Evolutionary conservation across 2,329 filamentous ascomycete species (phyloP).

Genomic region (Microdochium bolleyi): DNA sequence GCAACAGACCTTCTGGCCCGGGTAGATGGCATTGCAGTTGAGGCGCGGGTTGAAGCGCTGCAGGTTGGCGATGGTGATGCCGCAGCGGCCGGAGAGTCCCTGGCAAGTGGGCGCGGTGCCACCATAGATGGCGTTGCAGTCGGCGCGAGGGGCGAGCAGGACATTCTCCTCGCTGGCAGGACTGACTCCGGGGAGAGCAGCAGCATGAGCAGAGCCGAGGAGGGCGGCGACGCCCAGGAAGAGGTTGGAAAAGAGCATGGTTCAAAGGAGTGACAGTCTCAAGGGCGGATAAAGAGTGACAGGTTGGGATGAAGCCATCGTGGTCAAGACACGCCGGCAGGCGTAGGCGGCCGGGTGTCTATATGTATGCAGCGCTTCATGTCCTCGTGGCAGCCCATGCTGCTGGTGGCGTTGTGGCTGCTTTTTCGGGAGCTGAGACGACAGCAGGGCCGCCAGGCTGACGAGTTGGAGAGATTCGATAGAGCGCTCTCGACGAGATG

Average conservation of each 20-base stretch:
- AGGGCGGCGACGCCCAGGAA: neutral
- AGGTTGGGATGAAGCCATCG: neutral
- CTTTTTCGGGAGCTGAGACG: too few relatives aligned
- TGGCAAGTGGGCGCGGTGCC: neutral
- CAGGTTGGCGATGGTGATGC: neutral
- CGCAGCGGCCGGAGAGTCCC: neutral
- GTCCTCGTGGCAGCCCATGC: too few relatives aligned
- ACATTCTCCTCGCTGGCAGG: neutral
- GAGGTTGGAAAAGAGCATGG: neutral
- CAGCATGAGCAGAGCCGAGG: neutral
- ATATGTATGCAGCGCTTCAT: neutral
- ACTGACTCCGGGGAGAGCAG: neutral
- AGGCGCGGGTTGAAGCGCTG: neutral
- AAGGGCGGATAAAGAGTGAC: neutral
- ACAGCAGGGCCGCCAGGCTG: too few relatives aligned
- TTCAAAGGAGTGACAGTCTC: neutral
- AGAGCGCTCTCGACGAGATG: too few relatives aligned
- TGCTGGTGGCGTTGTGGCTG: too few relatives aligned
- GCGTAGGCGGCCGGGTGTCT: neutral
- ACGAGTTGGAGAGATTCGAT: too few relatives aligned
- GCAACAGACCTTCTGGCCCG: neutral
- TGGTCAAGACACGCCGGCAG: neutral
- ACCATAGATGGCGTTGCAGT: neutral
- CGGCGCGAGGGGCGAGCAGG: neutral
- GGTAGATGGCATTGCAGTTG: neutral